Evolutionary conservation across 345 rosid genomes (phyloP).

Genomic region (Mallotus nudiflorus): DNA sequence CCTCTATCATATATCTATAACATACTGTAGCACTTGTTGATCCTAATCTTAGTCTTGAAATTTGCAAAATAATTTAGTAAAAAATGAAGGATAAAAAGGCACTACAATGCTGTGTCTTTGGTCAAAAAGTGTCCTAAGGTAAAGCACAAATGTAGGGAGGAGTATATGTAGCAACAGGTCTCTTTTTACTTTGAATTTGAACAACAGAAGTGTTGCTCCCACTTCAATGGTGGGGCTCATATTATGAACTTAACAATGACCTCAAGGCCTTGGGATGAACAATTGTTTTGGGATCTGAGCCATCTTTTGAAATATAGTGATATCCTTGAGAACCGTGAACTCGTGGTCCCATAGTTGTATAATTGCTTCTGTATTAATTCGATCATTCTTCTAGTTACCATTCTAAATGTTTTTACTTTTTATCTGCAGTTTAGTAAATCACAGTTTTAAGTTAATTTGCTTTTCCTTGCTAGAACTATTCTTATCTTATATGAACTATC

Average conservation of each 20-base stretch:
- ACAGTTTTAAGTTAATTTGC: not conserved
- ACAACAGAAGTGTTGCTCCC: not conserved
- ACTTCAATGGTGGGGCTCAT: conserved; percentile 3
- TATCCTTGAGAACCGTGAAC: conserved; percentile 9
- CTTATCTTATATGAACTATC: not conserved
- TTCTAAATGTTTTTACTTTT: not conserved
- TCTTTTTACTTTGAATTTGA: not conserved
- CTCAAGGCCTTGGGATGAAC: conserved; percentile 13
- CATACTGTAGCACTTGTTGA: not conserved
- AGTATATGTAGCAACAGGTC: not conserved
- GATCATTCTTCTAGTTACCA: too few species aligned
- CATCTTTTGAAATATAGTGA: conserved; percentile 15
- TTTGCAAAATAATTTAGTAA: not conserved
- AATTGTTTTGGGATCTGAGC: conserved; percentile 5
- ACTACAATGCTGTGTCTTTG: not conserved
- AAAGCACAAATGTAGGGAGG: not conserved
- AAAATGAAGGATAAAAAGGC: not conserved
- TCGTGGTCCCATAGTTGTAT: conserved; percentile 3
- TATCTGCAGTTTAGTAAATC: not conserved
- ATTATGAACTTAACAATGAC: not conserved
- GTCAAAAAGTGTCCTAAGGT: conserved; percentile 13
- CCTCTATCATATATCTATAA: not conserved
- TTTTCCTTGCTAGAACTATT: too few species aligned
- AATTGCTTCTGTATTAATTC: not conserved
- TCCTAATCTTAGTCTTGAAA: too few species aligned